Percentiles rank a stretch among this genome's conserved stretches.
Conservation (phyloP, 2,329 filamentous ascomycete species). For the Epichloe festucae region DNA sequence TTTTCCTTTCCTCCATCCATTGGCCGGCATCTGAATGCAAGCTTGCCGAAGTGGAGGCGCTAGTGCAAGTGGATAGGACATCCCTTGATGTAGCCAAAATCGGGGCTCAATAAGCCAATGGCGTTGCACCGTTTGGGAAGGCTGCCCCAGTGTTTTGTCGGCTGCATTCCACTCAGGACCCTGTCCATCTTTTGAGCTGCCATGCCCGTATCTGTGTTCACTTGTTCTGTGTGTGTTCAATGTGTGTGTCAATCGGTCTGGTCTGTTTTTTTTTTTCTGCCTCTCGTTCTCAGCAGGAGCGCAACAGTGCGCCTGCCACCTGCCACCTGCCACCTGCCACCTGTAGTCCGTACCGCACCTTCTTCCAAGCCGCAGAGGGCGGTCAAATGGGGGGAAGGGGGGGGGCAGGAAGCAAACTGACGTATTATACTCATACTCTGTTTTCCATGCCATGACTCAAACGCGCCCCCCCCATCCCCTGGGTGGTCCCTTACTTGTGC, state of each 20-base stretch:
- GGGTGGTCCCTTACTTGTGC: not conserved
- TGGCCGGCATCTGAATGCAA: conserved; percentile 20
- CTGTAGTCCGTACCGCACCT: not conserved
- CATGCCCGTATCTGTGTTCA: not conserved
- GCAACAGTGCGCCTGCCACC: too few relatives aligned
- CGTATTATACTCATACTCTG: too few relatives aligned
- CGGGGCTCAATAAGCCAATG: conserved; percentile 6
- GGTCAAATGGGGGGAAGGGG: not conserved
- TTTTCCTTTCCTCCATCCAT: conserved; percentile 25
- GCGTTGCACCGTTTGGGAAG: not conserved
- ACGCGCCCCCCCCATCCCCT: not conserved
- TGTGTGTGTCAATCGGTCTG: not conserved
- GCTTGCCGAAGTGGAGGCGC: conserved; percentile 22
- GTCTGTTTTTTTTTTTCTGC: not conserved
- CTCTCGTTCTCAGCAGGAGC: too few relatives aligned
- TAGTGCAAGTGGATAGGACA: conserved; percentile 19
- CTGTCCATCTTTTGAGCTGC: not conserved
- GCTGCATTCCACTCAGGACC: conserved; percentile 6
- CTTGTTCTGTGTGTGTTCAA: too few relatives aligned
- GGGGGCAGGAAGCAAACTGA: not conserved
- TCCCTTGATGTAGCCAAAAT: conserved; percentile 7
- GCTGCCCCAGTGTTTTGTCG: not conserved
- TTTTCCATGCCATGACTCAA: not conserved
- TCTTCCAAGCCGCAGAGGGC: not conserved
- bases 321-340: not conserved